A percentile compares a stretch with the other conserved stretches of the same genome.
These are phyloP conservation scores for Teratosphaeria nubilosa DNA, from an alignment of 2,329 filamentous ascomycete genomes.

Conservation along the genomic window DNA sequence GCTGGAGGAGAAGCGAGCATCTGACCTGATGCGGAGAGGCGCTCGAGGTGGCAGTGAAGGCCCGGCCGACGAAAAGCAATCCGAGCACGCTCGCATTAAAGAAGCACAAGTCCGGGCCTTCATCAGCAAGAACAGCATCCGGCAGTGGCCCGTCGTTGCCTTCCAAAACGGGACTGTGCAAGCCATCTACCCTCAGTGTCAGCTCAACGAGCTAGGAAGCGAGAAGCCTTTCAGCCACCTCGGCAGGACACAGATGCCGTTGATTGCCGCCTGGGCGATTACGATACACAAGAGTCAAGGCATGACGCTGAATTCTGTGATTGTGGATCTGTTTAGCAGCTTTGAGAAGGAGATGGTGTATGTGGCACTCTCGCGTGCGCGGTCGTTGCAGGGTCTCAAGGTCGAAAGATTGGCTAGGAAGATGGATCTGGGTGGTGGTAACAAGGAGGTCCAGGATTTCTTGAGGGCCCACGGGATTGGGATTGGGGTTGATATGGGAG, in stretches of 20 bases:
- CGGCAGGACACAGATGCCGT: conserved; percentile 51
- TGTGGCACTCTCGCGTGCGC: conserved; percentile 51
- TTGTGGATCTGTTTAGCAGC: conserved; percentile 42
- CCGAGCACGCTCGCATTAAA: background rate
- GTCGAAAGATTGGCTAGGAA: background rate
- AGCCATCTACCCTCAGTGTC: conserved; percentile 44
- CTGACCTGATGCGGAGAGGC: conserved; percentile 4
- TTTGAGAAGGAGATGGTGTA: conserved; percentile 54
- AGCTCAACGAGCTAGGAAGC: conserved; percentile 38
- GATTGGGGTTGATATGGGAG: background rate
- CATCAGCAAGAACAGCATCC: conserved; percentile 21
- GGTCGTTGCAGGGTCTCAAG: conserved; percentile 40
- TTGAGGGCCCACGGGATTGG: background rate
- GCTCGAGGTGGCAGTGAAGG: background rate
- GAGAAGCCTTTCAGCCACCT: conserved; percentile 39
- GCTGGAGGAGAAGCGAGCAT: background rate
- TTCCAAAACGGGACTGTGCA: conserved; percentile 42
- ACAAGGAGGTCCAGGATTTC: conserved; percentile 2
- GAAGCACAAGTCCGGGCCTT: conserved; percentile 27
- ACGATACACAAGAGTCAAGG: conserved; percentile 56
- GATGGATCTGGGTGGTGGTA: background rate
- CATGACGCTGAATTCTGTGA: conserved; percentile 50
- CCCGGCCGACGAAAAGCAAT: background rate
- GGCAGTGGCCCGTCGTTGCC: conserved; percentile 41
- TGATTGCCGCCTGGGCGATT: conserved; percentile 52